Conservation (phyloP, 106 monocot genomes). For the Xerophyta viscosa region DNA sequence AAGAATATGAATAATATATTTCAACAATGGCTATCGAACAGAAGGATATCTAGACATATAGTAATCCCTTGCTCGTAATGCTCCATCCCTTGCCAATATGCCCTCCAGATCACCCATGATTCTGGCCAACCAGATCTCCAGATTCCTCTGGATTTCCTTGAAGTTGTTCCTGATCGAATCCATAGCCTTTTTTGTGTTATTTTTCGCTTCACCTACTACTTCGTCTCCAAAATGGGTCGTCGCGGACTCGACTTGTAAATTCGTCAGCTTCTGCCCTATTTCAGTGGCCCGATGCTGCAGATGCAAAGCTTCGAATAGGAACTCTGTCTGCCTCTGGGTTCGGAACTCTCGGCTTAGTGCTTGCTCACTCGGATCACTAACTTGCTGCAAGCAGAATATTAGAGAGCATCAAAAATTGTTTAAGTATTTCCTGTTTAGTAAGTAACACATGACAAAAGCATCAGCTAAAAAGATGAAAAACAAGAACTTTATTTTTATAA, state of each 20-base stretch:
- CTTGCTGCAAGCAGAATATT: slow-evolving; percentile 46
- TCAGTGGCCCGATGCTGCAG: slow-evolving; percentile 78
- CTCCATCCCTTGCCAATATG: slow-evolving; percentile 68
- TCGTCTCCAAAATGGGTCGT: slow-evolving; percentile 42
- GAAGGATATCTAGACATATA: slow-evolving; percentile 49
- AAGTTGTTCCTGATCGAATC: slow-evolving; percentile 64
- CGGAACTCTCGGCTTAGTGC: slow-evolving; percentile 59
- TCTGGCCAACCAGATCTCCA: slow-evolving; percentile 91
- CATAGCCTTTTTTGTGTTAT: slow-evolving; percentile 36
- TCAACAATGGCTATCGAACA: too few species aligned
- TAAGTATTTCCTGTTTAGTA: too few species aligned
- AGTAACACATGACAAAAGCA: too few species aligned
- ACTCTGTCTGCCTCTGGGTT: slow-evolving; percentile 68
- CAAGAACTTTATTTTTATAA: too few species aligned
- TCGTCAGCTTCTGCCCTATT: slow-evolving; percentile 59
- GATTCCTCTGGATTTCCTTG: slow-evolving; percentile 84
- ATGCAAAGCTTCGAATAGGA: slow-evolving; percentile 64
- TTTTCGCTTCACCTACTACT: slow-evolving; percentile 28
- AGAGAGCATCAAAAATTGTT: too few species aligned
- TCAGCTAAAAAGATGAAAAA: too few species aligned
- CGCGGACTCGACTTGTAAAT: slow-evolving; percentile 40
- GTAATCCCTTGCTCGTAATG: slow-evolving; percentile 55
- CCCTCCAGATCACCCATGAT: slow-evolving; percentile 92
- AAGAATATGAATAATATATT: too few species aligned
- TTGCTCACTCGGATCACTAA: slow-evolving; percentile 58